phyloP scores from a whole-genome alignment of 352 stramenopile genomes.

The Aphanomyces stellatus region DNA sequence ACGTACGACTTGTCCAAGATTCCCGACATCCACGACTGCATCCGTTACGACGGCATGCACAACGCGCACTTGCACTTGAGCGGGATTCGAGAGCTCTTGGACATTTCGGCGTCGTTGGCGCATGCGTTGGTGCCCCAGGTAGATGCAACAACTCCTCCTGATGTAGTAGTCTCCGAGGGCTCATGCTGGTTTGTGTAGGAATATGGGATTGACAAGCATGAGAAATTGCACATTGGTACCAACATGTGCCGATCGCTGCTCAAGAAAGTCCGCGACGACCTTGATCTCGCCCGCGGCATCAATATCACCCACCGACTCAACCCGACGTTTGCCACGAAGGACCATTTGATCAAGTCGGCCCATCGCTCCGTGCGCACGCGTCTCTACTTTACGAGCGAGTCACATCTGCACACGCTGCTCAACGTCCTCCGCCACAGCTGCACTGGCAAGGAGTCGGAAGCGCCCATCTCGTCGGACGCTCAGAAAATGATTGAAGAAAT shows the following conservation, averaged over 20 bases:
- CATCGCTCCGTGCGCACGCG: slow-evolving; percentile 95
- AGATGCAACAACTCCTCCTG: background rate
- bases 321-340: slow-evolving; percentile 73
- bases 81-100: slow-evolving; percentile 90
- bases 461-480: slow-evolving; percentile 40
- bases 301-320: slow-evolving; percentile 75
- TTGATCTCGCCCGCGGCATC: slow-evolving; percentile 72
- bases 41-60: slow-evolving; percentile 97
- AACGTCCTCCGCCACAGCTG: slow-evolving; percentile 93
- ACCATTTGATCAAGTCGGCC: slow-evolving; percentile 83
- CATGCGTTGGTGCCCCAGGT: slow-evolving; percentile 74
- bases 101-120: slow-evolving; percentile 90
- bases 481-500: slow-evolving; percentile 86
- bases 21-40: slow-evolving; percentile 98
- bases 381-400: slow-evolving; percentile 99
- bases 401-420: slow-evolving; percentile 96
- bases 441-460: slow-evolving; percentile 36
- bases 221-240: slow-evolving; percentile 82
- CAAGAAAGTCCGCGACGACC: slow-evolving; percentile 83
- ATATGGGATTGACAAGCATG: slow-evolving; percentile 82
- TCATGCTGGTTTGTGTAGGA: slow-evolving; percentile 30
- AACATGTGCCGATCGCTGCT: slow-evolving; percentile 81
- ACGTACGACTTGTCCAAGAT: slow-evolving; percentile 95
- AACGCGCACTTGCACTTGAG: slow-evolving; percentile 93
- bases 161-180: background rate